Evolutionary conservation across 768 basidiomycete species (phyloP).

Genomic region (Pleurotus tuber-regium): DNA sequence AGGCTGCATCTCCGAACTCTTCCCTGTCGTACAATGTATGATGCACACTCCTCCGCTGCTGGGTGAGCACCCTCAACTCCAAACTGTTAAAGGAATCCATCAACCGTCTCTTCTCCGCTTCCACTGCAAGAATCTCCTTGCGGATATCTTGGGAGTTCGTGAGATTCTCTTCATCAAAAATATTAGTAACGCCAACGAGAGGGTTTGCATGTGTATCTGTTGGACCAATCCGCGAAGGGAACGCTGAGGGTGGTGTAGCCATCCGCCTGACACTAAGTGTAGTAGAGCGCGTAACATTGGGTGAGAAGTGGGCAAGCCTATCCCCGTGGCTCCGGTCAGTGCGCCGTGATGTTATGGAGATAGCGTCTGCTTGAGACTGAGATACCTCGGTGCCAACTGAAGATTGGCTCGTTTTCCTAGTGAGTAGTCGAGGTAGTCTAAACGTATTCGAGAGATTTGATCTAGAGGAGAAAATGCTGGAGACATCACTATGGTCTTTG

Average conservation of each 20-base stretch:
- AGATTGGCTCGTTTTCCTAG: constrained; percentile 31
- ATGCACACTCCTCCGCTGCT: constrained; percentile 35
- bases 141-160: constrained; percentile 56
- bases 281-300: constrained; percentile 12
- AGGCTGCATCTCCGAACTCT: constrained; percentile 18
- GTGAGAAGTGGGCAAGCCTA: constrained; percentile 2
- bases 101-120: constrained; percentile 61
- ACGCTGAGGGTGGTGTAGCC: constrained; percentile 21
- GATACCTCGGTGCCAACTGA: constrained; percentile 25
- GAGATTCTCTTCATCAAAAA: constrained; percentile 54
- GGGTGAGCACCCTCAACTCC: constrained; percentile 56
- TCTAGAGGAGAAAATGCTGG: constrained; percentile 20
- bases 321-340: neutral
- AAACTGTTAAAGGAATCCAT: constrained; percentile 68
- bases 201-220: constrained; percentile 18
- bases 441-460: constrained; percentile 13
- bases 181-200: constrained; percentile 17
- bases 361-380: constrained; percentile 18
- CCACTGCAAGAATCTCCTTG: constrained; percentile 56
- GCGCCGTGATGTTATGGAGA: constrained; percentile 11
- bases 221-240: constrained; percentile 19
- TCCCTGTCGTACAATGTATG: constrained; percentile 31
- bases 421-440: constrained; percentile 29
- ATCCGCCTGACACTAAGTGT: constrained; percentile 10
- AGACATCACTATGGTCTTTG: constrained; percentile 11